These are phyloP conservation scores for Tephrocybe rancida DNA, from an alignment of 768 basidiomycete genomes.

Conservation along the genomic window DNA sequence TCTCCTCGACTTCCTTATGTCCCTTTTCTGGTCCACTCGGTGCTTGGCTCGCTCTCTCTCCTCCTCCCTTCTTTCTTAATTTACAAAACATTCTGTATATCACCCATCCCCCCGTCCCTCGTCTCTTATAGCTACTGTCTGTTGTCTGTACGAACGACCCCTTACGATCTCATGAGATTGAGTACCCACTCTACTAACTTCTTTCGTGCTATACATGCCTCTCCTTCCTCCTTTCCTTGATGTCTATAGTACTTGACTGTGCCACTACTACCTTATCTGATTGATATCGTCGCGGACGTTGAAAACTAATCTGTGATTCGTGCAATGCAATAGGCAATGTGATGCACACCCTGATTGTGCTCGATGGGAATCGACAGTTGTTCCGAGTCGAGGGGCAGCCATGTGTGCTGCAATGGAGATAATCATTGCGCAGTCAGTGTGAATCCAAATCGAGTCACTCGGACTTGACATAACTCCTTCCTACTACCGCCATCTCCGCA, in stretches of 20 bases:
- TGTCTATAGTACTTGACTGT: conserved; percentile 11
- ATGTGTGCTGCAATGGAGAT: not conserved
- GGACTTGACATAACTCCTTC: no score
- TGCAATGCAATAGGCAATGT: no score
- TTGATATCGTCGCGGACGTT: not conserved
- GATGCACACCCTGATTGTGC: no score
- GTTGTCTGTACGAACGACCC: conserved; percentile 5
- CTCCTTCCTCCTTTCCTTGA: conserved; percentile 10
- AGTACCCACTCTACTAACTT: no score
- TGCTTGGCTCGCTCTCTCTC: not conserved
- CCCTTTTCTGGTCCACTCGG: conserved; percentile 1
- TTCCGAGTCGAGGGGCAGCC: not conserved
- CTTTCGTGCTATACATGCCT: conserved; percentile 4
- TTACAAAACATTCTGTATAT: conserved; percentile 14
- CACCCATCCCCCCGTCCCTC: not conserved
- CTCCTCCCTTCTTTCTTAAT: no score
- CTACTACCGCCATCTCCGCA: not conserved
- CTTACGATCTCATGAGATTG: no score
- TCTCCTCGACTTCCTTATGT: no score
- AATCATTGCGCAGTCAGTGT: not conserved
- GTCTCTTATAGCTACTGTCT: no score
- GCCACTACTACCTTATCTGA: not conserved
- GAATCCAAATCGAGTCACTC: no score
- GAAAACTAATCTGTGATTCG: no score
- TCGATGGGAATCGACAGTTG: no score